phyloP scores from a whole-genome alignment of 768 basidiomycete species.

The Russula sp. region DNA sequence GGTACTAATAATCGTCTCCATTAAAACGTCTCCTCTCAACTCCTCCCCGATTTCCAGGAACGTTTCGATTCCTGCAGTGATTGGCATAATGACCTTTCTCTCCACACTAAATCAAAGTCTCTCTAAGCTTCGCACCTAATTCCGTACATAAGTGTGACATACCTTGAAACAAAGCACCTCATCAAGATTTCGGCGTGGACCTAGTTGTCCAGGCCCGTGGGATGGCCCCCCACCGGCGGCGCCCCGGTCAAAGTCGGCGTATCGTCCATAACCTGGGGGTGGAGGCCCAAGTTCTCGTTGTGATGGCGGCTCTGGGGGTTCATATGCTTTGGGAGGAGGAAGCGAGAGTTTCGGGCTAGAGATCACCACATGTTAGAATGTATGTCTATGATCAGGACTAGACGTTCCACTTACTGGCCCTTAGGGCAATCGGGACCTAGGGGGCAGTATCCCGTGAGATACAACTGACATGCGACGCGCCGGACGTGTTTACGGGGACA shows the following conservation, averaged over 20 bases:
- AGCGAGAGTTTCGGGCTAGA: constrained; percentile 69
- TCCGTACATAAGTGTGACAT: constrained; percentile 21
- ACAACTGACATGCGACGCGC: constrained; percentile 83
- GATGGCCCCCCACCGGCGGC: constrained; percentile 32
- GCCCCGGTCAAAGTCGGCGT: constrained; percentile 63
- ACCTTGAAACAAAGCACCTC: constrained; percentile 88
- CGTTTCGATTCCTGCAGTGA: constrained; percentile 83
- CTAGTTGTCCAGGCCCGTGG: constrained; percentile 29
- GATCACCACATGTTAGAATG: constrained; percentile 13
- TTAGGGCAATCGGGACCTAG: constrained; percentile 79
- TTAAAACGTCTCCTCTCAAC: constrained; percentile 41
- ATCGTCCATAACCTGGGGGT: constrained; percentile 87
- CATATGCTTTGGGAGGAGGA: constrained; percentile 66
- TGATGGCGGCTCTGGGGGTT: constrained; percentile 66
- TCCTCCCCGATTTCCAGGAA: constrained; percentile 87
- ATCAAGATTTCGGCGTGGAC: constrained; percentile 63
- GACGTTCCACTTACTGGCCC: constrained; percentile 65
- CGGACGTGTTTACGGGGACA: constrained; percentile 93
- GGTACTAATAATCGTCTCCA: constrained; percentile 17
- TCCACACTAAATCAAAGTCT: constrained; percentile 52
- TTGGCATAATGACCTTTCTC: constrained; percentile 95
- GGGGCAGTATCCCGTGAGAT: constrained; percentile 90
- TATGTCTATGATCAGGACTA: background rate
- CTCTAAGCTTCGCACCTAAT: constrained; percentile 3
- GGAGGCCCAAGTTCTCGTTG: constrained; percentile 80